Percentiles rank a stretch among this genome's conserved stretches.
phyloP scores from a whole-genome alignment of 106 monocot species.

The Dendrobium officinale region DNA sequence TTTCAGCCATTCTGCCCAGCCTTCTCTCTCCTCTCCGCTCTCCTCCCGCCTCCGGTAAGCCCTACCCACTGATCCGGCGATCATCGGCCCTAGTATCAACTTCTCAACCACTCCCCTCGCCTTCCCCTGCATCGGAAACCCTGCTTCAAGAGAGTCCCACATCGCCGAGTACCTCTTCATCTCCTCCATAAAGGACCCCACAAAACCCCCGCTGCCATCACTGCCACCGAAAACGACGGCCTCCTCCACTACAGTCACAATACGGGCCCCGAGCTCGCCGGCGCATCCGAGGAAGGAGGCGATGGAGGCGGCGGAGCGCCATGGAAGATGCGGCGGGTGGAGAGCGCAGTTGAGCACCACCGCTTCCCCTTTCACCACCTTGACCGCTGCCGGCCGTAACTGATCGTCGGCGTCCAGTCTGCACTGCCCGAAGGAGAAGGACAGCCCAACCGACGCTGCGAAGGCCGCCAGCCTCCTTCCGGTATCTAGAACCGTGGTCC shows the following conservation, averaged over 20 bases:
- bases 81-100: conserved; percentile 31
- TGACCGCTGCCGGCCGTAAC: conserved; percentile 33
- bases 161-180: conserved; percentile 42
- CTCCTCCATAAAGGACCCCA: conserved; percentile 32
- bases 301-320: conserved; percentile 20
- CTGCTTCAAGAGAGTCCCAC: conserved; percentile 38
- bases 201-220: conserved; percentile 3
- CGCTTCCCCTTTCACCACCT: conserved; percentile 39
- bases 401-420: conserved; percentile 48
- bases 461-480: conserved; percentile 47
- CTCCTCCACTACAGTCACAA: conserved; percentile 32
- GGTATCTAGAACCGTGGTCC: conserved; percentile 27
- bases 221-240: conserved; percentile 15
- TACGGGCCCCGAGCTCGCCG: conserved; percentile 7
- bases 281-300: conserved; percentile 33
- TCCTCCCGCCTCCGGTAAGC: conserved; percentile 12
- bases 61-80: conserved; percentile 23
- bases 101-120: conserved; percentile 31
- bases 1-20: conserved; percentile 28
- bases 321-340: conserved; percentile 30
- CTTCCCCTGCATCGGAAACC: conserved; percentile 33
- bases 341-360: conserved; percentile 46
- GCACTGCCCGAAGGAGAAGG: conserved; percentile 59
- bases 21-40: conserved; percentile 1
- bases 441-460: conserved; percentile 49